phyloP scores from a whole-genome alignment of 441 rosid species.

The Arabidopsis hybrid region DNA sequence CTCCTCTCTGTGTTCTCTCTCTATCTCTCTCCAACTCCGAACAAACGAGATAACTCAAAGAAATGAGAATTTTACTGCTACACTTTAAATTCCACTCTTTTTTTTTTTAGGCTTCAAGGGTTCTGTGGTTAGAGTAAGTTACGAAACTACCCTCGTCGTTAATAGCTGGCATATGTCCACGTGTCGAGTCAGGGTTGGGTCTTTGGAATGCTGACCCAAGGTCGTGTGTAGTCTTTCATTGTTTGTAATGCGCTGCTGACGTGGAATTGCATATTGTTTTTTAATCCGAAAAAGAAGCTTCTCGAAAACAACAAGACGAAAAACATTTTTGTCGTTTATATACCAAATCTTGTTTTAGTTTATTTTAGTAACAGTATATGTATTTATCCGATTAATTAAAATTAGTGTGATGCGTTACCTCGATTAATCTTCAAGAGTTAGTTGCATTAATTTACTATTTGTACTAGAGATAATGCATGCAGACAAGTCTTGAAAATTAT shows the following conservation, averaged over 20 bases:
- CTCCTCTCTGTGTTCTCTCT: neutral
- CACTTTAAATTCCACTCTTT: conserved; percentile 28
- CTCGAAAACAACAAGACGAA: conserved; percentile 38
- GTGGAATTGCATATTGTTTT: conserved; percentile 34
- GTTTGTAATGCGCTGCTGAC: conserved; percentile 36
- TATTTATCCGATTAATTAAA: neutral
- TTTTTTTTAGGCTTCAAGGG: conserved; percentile 2
- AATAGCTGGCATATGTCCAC: conserved; percentile 22
- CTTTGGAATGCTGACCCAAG: conserved; percentile 23
- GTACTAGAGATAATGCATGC: conserved; percentile 11
- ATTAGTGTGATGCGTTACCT: neutral
- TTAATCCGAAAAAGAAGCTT: conserved; percentile 34
- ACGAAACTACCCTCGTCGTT: conserved; percentile 2
- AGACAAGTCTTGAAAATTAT: neutral
- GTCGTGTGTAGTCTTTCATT: conserved; percentile 32
- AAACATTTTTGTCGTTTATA: conserved; percentile 29
- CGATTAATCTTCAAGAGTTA: neutral
- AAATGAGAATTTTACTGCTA: conserved; percentile 30
- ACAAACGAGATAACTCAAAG: conserved; percentile 20
- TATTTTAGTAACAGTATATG: neutral
- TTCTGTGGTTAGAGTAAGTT: neutral
- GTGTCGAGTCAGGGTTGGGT: conserved; percentile 42
- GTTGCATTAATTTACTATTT: neutral
- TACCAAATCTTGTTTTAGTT: neutral
- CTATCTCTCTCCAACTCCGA: conserved; percentile 30